Base-by-base conservation (phyloP, 306 rosid genomes). In the Vigna hirtella region DNA sequence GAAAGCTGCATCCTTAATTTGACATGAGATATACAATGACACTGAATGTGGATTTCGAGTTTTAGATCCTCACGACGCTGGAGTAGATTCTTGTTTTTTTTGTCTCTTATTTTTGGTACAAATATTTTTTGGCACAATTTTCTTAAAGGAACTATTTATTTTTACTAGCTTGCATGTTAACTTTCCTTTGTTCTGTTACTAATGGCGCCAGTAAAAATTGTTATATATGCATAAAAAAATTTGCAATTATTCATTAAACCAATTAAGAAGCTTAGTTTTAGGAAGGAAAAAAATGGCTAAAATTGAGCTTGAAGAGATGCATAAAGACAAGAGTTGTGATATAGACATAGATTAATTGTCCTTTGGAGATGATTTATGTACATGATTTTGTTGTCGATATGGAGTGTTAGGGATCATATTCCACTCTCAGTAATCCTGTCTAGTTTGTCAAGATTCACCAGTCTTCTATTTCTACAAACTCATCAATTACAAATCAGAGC, bases 1-100 rank as follows among this genome's bases (percentile, higher is more conserved):
- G 83, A 81, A 85, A 78, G 88, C 71, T 76, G 69, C 66, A 22
- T 42, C 79, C 20, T 84, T 67, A 18, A 65, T 65, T 11, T 66
- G 80, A 73, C 84, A 61, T 15, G 32, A 62, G 45, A 59, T 55
- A 18, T 50, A 50, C 20, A n/a, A 24, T 51, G 11, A 51, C 24
- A 51, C 24, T n/a, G 24, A 51, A 50, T 16, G 9, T 16, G 56
- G 56, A 50, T 50, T 50, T 50, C 5, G 16, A 50, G 56, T 50
- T 50, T 50, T 50, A 5, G 20, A 50, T 16, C 20, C 56, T 50
- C 17, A 50, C 20, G 56, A 20, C 4, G 4, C n/a, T n/a, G 57
- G 22, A 51, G 8, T n/a, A n/a, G 24, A 51, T 51, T 51, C 42
- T 5, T 30, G 53, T 57, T 28, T 26, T 28, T 42, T 43, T 36